Percentiles rank a stretch among this genome's conserved stretches.
Conservation (phyloP, 208 protist species). For the Acanthamoeba lenticulata region DNA sequence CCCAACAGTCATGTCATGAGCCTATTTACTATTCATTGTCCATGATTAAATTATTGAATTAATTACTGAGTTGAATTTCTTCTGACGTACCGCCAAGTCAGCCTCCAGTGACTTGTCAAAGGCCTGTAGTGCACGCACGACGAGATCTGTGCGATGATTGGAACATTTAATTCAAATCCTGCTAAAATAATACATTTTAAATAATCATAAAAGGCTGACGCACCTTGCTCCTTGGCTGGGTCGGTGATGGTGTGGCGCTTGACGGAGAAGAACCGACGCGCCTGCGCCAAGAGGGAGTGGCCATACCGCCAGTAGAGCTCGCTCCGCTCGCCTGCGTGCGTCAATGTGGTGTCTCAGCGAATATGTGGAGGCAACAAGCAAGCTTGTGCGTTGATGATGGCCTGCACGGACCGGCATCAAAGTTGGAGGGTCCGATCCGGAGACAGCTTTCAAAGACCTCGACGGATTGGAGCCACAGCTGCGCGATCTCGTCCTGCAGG, state of each 20-base stretch:
- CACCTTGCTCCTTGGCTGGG: background rate
- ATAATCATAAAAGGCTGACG: background rate
- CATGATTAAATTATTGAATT: no score
- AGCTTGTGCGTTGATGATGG: no score
- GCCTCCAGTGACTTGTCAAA: background rate
- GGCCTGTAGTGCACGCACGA: background rate
- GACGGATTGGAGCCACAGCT: background rate
- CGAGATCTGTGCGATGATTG: slow-evolving; percentile 3
- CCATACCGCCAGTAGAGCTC: background rate
- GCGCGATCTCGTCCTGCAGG: background rate
- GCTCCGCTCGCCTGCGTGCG: background rate
- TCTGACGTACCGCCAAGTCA: background rate
- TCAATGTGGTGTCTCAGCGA: background rate
- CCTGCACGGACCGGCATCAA: background rate
- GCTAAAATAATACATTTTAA: background rate
- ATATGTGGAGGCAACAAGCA: background rate
- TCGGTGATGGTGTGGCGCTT: background rate
- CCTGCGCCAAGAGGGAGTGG: background rate
- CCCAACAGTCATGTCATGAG: no score
- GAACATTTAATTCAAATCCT: no score
- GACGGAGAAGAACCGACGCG: background rate
- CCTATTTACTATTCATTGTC: no score
- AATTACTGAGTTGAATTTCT: no score
- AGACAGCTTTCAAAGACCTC: background rate
- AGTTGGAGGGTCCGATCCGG: background rate